Conservation (phyloP, 768 basidiomycete species). For the Dacryopinax primogenitus region DNA sequence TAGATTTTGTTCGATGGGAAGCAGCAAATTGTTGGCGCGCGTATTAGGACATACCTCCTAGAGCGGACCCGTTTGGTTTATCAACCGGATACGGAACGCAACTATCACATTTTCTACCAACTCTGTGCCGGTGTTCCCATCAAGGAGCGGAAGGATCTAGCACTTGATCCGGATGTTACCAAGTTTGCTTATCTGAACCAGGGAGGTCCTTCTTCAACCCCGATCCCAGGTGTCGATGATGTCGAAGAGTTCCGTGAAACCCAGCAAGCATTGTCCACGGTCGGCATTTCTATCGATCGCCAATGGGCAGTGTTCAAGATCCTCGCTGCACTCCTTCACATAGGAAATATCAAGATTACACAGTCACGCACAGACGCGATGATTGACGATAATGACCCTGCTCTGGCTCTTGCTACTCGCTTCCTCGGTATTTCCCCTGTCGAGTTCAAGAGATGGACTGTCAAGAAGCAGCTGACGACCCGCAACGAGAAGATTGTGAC, state of each 20-base stretch:
- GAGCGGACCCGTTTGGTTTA: conserved; percentile 96
- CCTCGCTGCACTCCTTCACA: conserved; percentile 81
- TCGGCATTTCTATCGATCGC: conserved; percentile 93
- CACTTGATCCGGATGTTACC: conserved; percentile 68
- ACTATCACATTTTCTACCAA: conserved; percentile 99
- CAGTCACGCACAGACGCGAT: conserved; percentile 67
- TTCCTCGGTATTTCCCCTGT: conserved; percentile 79
- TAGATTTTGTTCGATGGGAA: conserved; percentile 93
- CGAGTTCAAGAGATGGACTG: conserved; percentile 97
- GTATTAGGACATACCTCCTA: conserved; percentile 95
- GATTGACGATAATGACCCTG: conserved; percentile 70
- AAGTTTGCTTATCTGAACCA: conserved; percentile 90
- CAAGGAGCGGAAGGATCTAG: conserved; percentile 90
- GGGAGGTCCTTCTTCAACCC: conserved; percentile 75
- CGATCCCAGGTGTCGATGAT: conserved; percentile 88
- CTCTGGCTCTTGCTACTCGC: conserved; percentile 66
- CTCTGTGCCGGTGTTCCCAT: conserved; percentile 91
- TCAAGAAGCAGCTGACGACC: conserved; percentile 95
- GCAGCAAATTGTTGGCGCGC: conserved; percentile 94
- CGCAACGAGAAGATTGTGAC: conserved; percentile 93
- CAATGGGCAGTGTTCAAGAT: conserved; percentile 98
- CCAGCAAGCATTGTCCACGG: conserved; percentile 88
- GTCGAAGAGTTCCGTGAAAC: conserved; percentile 88
- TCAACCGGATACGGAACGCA: conserved; percentile 91
- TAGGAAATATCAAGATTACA: conserved; percentile 93